Percentiles rank a stretch among this genome's conserved stretches.
These are phyloP conservation scores for Agarophyton chilense DNA, from an alignment of 23 red algal species.

Conservation along the genomic window DNA sequence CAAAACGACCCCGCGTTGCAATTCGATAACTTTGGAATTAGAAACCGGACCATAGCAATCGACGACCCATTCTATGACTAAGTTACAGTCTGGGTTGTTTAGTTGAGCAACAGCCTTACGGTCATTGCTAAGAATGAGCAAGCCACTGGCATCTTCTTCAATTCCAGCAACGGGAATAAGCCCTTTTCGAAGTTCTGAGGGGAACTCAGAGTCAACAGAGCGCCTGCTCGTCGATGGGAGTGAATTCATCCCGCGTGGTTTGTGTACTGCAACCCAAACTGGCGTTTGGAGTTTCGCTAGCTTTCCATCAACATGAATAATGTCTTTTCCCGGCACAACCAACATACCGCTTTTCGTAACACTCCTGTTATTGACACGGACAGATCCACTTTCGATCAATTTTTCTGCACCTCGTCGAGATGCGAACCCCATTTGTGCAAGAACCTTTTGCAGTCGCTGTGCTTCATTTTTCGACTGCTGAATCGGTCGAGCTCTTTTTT, in stretches of 20 bases:
- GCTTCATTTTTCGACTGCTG: background rate
- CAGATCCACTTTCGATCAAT: slow-evolving; percentile 59
- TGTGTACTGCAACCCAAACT: slow-evolving; percentile 60
- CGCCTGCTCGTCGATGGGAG: slow-evolving; percentile 3
- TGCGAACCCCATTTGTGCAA: slow-evolving; percentile 59
- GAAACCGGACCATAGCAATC: slow-evolving; percentile 27
- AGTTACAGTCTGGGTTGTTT: slow-evolving; percentile 10
- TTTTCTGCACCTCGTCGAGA: slow-evolving; percentile 81
- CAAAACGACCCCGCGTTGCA: slow-evolving; percentile 31
- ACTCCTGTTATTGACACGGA: slow-evolving; percentile 62
- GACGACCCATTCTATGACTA: slow-evolving; percentile 42
- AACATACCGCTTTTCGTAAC: slow-evolving; percentile 29
- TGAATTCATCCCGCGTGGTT: slow-evolving; percentile 51
- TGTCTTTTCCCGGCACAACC: slow-evolving; percentile 33
- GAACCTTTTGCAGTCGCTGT: slow-evolving; percentile 85
- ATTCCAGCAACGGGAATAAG: slow-evolving; percentile 30
- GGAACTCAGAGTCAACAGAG: slow-evolving; percentile 4
- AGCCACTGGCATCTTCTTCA: slow-evolving; percentile 36
- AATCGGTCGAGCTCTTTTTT: background rate
- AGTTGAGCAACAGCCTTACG: slow-evolving; percentile 16
- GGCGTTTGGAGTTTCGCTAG: background rate
- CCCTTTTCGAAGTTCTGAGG: background rate
- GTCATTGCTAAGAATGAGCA: slow-evolving; percentile 67
- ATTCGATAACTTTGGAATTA: background rate
- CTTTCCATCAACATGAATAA: slow-evolving; percentile 46